Conservation (phyloP, 1,284 basidiomycete genomes). For the Cystobasidiaceae sp. region DNA sequence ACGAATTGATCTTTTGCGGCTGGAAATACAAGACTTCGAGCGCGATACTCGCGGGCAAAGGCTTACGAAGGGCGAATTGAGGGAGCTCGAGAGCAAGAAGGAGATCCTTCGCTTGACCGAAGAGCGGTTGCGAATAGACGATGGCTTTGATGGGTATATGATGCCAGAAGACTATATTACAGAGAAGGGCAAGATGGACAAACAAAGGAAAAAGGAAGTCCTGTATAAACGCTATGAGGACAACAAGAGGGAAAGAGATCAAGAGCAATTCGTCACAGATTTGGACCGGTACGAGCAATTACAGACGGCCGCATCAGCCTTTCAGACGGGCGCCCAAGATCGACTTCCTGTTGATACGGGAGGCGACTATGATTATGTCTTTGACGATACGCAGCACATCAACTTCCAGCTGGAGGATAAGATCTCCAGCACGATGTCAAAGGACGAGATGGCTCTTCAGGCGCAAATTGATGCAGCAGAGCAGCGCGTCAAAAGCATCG, state of each 20-base stretch:
- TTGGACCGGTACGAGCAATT: constrained; percentile 75
- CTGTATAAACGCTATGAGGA: constrained; percentile 94
- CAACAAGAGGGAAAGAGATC: constrained; percentile 55
- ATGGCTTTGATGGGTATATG: constrained; percentile 88
- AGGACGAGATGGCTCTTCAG: constrained; percentile 79
- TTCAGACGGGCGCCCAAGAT: constrained; percentile 83
- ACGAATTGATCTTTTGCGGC: constrained; percentile 85
- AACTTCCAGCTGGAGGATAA: constrained; percentile 66
- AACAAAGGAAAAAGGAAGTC: constrained; percentile 89
- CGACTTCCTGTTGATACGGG: constrained; percentile 62
- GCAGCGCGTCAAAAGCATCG: constrained; percentile 72
- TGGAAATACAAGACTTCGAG: constrained; percentile 90
- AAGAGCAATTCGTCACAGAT: constrained; percentile 84
- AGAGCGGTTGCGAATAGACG: constrained; percentile 85
- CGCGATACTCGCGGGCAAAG: constrained; percentile 80
- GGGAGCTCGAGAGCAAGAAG: constrained; percentile 84
- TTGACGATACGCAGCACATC: constrained; percentile 95
- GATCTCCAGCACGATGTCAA: constrained; percentile 58
- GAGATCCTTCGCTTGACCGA: constrained; percentile 87
- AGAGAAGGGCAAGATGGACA: constrained; percentile 97
- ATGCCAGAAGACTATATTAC: constrained; percentile 96
- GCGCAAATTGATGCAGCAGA: constrained; percentile 88
- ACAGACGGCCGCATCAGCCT: constrained; percentile 83
- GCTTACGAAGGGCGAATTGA: constrained; percentile 74
- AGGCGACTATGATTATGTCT: constrained; percentile 87